Percentiles rank a stretch among this genome's conserved stretches.
These are phyloP conservation scores for Hemisphaericaspora subhashii DNA, from an alignment of 1,139 yeast genomes.

Conservation along the genomic window DNA sequence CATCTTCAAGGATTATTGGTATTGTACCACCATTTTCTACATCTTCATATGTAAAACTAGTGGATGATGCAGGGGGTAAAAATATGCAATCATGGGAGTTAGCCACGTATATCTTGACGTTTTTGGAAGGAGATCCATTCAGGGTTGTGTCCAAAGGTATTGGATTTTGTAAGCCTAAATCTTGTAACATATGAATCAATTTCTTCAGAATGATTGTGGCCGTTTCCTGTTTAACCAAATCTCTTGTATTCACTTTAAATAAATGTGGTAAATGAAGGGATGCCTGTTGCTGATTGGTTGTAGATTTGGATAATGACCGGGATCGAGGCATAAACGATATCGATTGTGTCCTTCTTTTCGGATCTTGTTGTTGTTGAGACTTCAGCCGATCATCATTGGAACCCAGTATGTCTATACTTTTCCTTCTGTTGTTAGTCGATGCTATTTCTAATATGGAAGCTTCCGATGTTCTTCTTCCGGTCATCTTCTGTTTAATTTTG, in stretches of 20 bases:
- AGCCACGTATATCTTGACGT: constrained; percentile 36
- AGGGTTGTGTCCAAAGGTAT: constrained; percentile 32
- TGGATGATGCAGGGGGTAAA: constrained; percentile 42
- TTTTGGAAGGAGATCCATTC: constrained; percentile 28
- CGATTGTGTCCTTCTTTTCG: constrained; percentile 19
- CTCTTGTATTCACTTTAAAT: constrained; percentile 29
- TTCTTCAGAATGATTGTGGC: constrained; percentile 40
- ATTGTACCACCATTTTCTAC: constrained; percentile 41
- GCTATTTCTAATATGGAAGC: constrained; percentile 17
- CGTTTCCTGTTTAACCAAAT: constrained; percentile 41
- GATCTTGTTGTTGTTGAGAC: not conserved
- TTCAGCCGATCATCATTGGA: constrained; percentile 6
- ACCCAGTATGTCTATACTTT: constrained; percentile 9
- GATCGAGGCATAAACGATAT: constrained; percentile 16
- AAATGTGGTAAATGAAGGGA: constrained; percentile 10
- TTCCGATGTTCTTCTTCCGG: constrained; percentile 17
- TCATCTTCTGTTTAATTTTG: constrained; percentile 20
- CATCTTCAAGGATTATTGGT: constrained; percentile 10
- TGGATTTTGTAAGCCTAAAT: constrained; percentile 45
- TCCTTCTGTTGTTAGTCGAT: constrained; percentile 8
- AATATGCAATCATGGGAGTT: constrained; percentile 45
- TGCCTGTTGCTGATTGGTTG: constrained; percentile 3
- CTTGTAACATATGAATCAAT: constrained; percentile 30
- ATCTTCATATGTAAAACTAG: constrained; percentile 48
- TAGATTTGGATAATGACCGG: constrained; percentile 11